phyloP scores from a whole-genome alignment of 768 basidiomycete genomes.

The Lactarius hengduanensis region DNA sequence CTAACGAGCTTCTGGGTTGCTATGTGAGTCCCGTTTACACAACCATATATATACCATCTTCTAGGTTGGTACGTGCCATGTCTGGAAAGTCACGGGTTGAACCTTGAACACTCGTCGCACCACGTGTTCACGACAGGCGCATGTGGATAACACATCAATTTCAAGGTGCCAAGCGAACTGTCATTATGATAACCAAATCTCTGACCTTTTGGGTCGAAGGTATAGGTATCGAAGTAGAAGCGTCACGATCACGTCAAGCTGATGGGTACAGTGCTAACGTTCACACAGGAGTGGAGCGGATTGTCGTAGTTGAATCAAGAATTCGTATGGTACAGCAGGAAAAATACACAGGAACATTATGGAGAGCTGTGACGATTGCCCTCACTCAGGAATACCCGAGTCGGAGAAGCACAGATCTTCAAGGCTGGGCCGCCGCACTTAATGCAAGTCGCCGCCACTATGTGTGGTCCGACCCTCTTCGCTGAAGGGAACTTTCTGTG shows the following conservation, averaged over 20 bases:
- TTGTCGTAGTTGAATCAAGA: background rate
- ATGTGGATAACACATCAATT: background rate
- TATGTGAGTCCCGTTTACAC: background rate
- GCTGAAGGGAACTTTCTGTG: background rate
- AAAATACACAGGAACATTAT: background rate
- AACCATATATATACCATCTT: background rate
- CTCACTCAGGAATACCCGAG: background rate
- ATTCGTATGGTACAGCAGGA: background rate
- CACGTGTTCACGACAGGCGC: background rate
- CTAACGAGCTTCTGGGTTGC: conserved; percentile 1
- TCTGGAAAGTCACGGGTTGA: background rate
- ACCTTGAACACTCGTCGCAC: background rate
- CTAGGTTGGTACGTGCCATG: background rate
- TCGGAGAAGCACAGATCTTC: background rate
- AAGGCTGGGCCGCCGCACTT: conserved; percentile 3
- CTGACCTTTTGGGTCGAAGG: background rate
- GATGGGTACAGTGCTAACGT: background rate
- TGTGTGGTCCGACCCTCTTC: conserved; percentile 2
- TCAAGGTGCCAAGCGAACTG: background rate
- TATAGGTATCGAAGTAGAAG: background rate
- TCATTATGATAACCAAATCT: background rate
- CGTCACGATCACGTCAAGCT: too few relatives aligned
- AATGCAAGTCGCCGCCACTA: conserved; percentile 21
- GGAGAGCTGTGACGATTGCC: background rate
- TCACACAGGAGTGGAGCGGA: background rate